phyloP scores from a whole-genome alignment of 495 filamentous ascomycete species.

The Podospora pseudocomata region DNA sequence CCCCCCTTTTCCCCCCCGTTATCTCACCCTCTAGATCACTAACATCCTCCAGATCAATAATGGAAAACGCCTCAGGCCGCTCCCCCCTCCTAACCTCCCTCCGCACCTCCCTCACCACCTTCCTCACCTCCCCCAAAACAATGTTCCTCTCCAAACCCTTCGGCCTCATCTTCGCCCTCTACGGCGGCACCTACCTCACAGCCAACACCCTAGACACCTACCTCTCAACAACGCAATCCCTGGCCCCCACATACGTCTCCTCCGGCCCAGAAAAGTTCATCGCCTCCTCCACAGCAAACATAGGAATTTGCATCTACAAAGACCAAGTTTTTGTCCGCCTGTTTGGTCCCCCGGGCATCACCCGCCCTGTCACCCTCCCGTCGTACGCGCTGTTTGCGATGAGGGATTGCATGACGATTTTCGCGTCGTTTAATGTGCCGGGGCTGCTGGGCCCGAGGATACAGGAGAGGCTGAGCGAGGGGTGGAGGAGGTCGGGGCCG shows the following conservation, averaged over 20 bases:
- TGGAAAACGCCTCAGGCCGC: slow-evolving; percentile 88
- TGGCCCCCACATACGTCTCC: slow-evolving; percentile 57
- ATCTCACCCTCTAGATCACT: too few relatives aligned
- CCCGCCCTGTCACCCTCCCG: slow-evolving; percentile 53
- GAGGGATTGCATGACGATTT: slow-evolving; percentile 88
- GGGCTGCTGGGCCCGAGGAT: slow-evolving; percentile 68
- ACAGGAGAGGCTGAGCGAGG: slow-evolving; percentile 49
- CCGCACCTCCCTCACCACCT: slow-evolving; percentile 55
- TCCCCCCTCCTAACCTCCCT: slow-evolving; percentile 67
- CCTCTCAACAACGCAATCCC: slow-evolving; percentile 59
- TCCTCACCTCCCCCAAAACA: slow-evolving; percentile 63
- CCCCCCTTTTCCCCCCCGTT: neutral
- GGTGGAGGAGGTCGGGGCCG: slow-evolving; percentile 33
- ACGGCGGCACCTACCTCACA: slow-evolving; percentile 86
- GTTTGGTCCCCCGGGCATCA: slow-evolving; percentile 60
- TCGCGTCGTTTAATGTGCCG: slow-evolving; percentile 90
- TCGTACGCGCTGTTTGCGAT: slow-evolving; percentile 77
- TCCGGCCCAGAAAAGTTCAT: slow-evolving; percentile 77
- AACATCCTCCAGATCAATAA: slow-evolving; percentile 64
- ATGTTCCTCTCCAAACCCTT: slow-evolving; percentile 80
- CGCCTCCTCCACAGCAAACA: slow-evolving; percentile 78
- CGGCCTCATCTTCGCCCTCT: slow-evolving; percentile 80
- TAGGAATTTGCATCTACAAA: slow-evolving; percentile 89
- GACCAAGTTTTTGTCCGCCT: slow-evolving; percentile 80
- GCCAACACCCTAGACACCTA: slow-evolving; percentile 85